phyloP scores from a whole-genome alignment of 1,139 yeast species.

The Pichia sp. region DNA sequence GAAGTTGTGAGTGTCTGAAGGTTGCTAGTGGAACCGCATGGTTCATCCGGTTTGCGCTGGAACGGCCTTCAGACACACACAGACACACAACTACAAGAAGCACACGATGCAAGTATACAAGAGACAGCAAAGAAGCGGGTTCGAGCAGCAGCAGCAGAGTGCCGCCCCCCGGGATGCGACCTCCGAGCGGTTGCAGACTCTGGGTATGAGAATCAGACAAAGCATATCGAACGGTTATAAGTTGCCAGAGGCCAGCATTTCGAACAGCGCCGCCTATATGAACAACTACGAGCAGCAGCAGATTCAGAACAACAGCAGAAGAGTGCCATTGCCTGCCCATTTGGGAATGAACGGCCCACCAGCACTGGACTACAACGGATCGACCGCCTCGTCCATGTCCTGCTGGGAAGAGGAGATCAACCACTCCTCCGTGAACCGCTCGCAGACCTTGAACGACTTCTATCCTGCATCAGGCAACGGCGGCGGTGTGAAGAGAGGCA shows the following conservation, averaged over 20 bases:
- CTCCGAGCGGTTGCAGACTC: slow-evolving; percentile 40
- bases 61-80: neutral
- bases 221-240: slow-evolving; percentile 60
- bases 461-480: slow-evolving; percentile 3
- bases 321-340: slow-evolving; percentile 52
- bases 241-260: slow-evolving; percentile 23
- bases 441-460: neutral
- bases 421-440: neutral
- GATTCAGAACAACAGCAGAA: slow-evolving; percentile 25
- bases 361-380: slow-evolving; percentile 24
- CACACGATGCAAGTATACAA: slow-evolving; percentile 9
- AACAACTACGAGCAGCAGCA: slow-evolving; percentile 20
- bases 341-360: slow-evolving; percentile 25
- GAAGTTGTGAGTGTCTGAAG: neutral
- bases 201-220: slow-evolving; percentile 71
- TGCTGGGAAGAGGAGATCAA: slow-evolving; percentile 31
- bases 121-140: slow-evolving; percentile 12
- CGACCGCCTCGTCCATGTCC: slow-evolving; percentile 31
- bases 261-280: slow-evolving; percentile 11
- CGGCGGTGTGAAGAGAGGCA: slow-evolving; percentile 12
- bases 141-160: neutral
- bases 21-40: no score
- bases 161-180: slow-evolving; percentile 1
- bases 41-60: no score
- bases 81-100: neutral